phyloP scores from a whole-genome alignment of 768 basidiomycete species.

The Phylloporus sp. region DNA sequence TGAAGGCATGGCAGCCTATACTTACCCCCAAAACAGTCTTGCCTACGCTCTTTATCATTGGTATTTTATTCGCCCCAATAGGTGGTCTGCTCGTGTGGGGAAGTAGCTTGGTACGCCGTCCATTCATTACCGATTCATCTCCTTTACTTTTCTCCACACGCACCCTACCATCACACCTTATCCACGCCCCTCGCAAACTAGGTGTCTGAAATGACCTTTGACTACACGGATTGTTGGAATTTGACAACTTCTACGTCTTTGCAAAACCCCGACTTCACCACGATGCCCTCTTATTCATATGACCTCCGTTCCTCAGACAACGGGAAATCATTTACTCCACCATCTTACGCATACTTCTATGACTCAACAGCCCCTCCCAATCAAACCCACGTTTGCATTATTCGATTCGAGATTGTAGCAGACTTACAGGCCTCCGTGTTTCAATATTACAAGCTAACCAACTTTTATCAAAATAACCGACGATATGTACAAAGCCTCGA shows the following conservation, averaged over 20 bases:
- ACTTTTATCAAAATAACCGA: slow-evolving; percentile 98
- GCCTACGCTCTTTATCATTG: slow-evolving; percentile 93
- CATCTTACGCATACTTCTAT: slow-evolving; percentile 75
- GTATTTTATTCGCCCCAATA: slow-evolving; percentile 92
- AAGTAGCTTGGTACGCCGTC: slow-evolving; percentile 50
- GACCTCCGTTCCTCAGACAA: slow-evolving; percentile 58
- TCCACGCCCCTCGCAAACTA: slow-evolving; percentile 25
- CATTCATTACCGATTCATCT: slow-evolving; percentile 23
- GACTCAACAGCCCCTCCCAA: slow-evolving; percentile 42
- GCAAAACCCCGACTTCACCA: slow-evolving; percentile 36
- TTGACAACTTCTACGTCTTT: slow-evolving; percentile 36
- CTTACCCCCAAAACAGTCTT: slow-evolving; percentile 96
- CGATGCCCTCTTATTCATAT: slow-evolving; percentile 66
- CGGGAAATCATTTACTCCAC: slow-evolving; percentile 43
- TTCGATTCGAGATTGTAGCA: slow-evolving; percentile 81
- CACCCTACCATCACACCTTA: not conserved
- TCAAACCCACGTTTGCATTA: slow-evolving; percentile 58
- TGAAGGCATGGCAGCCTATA: slow-evolving; percentile 99
- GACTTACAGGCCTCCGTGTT: slow-evolving; percentile 73
- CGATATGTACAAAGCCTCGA: slow-evolving; percentile 93
- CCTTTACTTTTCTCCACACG: slow-evolving; percentile 2
- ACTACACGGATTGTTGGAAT: slow-evolving; percentile 91
- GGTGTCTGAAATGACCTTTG: slow-evolving; percentile 91
- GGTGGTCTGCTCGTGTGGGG: slow-evolving; percentile 96
- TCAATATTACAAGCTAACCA: slow-evolving; percentile 94